Conservation (phyloP, 2,329 filamentous ascomycete genomes). For the Aspergillus thermomutatus region DNA sequence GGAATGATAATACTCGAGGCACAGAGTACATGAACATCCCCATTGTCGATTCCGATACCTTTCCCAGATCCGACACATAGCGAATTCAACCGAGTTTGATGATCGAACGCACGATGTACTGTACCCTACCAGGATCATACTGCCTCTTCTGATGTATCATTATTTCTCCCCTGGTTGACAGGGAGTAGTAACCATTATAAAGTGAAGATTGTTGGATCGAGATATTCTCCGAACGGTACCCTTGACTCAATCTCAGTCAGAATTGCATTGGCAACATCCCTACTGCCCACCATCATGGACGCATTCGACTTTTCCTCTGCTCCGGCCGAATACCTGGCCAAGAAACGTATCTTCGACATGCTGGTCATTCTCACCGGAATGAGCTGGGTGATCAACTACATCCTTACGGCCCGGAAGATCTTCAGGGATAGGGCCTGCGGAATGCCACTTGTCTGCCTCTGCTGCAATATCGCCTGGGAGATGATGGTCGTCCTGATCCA, state of each 20-base stretch:
- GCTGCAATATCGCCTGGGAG: neutral
- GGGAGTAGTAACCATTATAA: neutral
- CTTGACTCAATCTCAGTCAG: neutral
- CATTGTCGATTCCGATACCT: neutral
- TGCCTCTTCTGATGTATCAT: neutral
- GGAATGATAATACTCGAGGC: neutral
- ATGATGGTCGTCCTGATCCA: neutral
- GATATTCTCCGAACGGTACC: neutral
- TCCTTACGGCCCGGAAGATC: neutral
- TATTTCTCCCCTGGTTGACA: neutral
- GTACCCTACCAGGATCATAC: neutral
- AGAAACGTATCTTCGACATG: neutral
- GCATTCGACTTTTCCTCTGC: neutral
- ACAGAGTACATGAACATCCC: neutral
- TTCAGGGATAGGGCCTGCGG: neutral
- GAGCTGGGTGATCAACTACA: neutral
- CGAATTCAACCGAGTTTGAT: neutral
- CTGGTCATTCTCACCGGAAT: neutral
- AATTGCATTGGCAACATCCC: neutral
- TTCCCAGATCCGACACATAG: neutral
- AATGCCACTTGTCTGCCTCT: neutral
- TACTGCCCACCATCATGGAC: neutral
- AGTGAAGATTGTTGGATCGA: neutral
- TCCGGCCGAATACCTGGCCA: neutral
- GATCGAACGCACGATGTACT: neutral